Conservation (phyloP, 2,329 filamentous ascomycete genomes). For the Diplodia seriata region DNA sequence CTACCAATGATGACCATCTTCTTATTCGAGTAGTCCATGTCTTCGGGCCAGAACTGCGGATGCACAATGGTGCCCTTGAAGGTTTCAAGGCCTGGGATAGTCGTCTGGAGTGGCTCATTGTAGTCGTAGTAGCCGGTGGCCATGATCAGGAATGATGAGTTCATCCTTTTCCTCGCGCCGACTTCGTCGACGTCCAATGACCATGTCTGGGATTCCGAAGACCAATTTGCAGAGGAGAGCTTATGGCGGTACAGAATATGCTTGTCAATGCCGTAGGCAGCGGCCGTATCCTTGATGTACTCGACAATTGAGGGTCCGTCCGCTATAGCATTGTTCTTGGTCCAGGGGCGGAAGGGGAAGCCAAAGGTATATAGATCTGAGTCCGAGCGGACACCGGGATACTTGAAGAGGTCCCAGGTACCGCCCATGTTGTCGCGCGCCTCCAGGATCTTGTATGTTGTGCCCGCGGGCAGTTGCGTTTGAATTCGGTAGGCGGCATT, state of each 20-base stretch:
- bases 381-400: conserved; percentile 69
- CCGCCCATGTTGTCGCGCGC: conserved; percentile 71
- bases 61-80: conserved; percentile 71
- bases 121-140: conserved; percentile 79
- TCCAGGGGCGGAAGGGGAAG: conserved; percentile 76
- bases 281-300: conserved; percentile 54
- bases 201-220: conserved; percentile 58
- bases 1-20: conserved; percentile 75
- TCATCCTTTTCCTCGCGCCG: conserved; percentile 46
- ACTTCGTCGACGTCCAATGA: conserved; percentile 49
- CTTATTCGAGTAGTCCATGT: conserved; percentile 70
- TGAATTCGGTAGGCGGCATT: conserved; percentile 76
- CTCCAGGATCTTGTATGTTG: conserved; percentile 72
- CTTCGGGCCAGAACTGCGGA: conserved; percentile 78
- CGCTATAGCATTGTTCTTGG: conserved; percentile 55
- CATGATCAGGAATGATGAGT: conserved; percentile 61
- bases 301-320: conserved; percentile 53
- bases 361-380: conserved; percentile 59
- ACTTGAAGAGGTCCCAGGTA: conserved; percentile 80
- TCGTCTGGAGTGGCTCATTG: conserved; percentile 62
- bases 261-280: conserved; percentile 54
- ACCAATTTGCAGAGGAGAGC: conserved; percentile 52
- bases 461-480: conserved; percentile 58
- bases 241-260: conserved; percentile 54
- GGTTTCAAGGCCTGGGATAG: conserved; percentile 70